phyloP scores from a whole-genome alignment of 2,329 filamentous ascomycete genomes.

The Fusarium staphyleae region DNA sequence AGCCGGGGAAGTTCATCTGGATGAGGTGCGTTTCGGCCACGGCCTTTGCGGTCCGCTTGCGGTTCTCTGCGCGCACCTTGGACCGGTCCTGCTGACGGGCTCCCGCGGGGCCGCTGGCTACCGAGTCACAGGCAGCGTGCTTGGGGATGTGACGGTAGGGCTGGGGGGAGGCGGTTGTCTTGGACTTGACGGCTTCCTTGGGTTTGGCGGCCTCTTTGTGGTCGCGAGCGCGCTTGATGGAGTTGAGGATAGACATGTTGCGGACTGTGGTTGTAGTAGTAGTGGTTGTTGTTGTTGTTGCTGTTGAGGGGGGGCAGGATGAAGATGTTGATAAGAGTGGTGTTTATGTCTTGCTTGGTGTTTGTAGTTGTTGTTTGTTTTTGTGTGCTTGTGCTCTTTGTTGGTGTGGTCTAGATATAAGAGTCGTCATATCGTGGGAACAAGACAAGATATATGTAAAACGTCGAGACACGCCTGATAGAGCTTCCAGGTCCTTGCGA shows the following conservation, averaged over 20 bases:
- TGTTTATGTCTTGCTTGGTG: background rate
- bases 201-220: constrained; percentile 62
- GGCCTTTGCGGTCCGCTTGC: constrained; percentile 57
- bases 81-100: constrained; percentile 57
- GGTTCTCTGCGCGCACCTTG: constrained; percentile 59
- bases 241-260: constrained; percentile 64
- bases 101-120: constrained; percentile 60
- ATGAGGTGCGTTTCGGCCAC: constrained; percentile 46
- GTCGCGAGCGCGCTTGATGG: constrained; percentile 59
- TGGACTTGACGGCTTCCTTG: constrained; percentile 56
- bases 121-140: constrained; percentile 66
- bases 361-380: background rate
- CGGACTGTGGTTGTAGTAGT: background rate
- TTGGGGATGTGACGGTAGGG: constrained; percentile 68
- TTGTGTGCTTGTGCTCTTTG: constrained; percentile 2
- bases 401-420: background rate
- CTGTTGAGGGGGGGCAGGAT: too few relatives aligned
- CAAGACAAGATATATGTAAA: constrained; percentile 24
- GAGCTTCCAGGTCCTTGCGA: background rate
- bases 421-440: constrained; percentile 1
- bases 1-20: constrained; percentile 48
- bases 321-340: too few relatives aligned
- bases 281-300: background rate
- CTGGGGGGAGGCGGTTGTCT: constrained; percentile 47
- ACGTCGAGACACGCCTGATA: background rate